phyloP scores from a whole-genome alignment of 1,284 basidiomycete species.

The Sporisorium scitamineum region DNA sequence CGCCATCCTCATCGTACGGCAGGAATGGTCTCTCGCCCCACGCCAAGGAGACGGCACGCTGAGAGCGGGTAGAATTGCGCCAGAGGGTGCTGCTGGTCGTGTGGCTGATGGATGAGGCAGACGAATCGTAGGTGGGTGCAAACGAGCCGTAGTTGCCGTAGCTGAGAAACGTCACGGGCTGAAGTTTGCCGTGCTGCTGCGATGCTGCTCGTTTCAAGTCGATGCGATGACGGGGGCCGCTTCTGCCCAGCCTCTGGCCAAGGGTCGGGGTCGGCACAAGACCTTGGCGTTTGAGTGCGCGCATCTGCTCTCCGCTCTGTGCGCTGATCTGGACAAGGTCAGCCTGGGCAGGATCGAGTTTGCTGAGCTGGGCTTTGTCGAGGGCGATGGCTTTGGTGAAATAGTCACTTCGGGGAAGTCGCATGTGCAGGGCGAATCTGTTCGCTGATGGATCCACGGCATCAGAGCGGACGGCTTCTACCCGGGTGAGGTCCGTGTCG shows the following conservation, averaged over 20 bases:
- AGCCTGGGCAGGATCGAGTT: conserved; percentile 56
- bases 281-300: conserved; percentile 24
- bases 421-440: conserved; percentile 65
- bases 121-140: conserved; percentile 61
- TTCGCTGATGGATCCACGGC: conserved; percentile 15
- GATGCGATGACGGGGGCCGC: conserved; percentile 19
- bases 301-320: conserved; percentile 33
- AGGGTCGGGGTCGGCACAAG: conserved; percentile 42
- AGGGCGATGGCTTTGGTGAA: conserved; percentile 62
- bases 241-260: conserved; percentile 41
- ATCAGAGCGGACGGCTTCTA: not conserved
- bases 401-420: conserved; percentile 62
- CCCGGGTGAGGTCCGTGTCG: not conserved
- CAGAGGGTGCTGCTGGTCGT: conserved; percentile 34
- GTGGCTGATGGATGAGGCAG: conserved; percentile 40
- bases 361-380: conserved; percentile 13
- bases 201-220: conserved; percentile 20
- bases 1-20: conserved; percentile 7
- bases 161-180: conserved; percentile 51
- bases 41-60: conserved; percentile 17
- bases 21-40: conserved; percentile 35
- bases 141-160: conserved; percentile 62
- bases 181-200: conserved; percentile 21
- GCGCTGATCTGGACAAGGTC: conserved; percentile 59
- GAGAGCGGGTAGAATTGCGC: conserved; percentile 19